phyloP scores from a whole-genome alignment of 352 stramenopile genomes.

The Phytopythium kandeliae region DNA sequence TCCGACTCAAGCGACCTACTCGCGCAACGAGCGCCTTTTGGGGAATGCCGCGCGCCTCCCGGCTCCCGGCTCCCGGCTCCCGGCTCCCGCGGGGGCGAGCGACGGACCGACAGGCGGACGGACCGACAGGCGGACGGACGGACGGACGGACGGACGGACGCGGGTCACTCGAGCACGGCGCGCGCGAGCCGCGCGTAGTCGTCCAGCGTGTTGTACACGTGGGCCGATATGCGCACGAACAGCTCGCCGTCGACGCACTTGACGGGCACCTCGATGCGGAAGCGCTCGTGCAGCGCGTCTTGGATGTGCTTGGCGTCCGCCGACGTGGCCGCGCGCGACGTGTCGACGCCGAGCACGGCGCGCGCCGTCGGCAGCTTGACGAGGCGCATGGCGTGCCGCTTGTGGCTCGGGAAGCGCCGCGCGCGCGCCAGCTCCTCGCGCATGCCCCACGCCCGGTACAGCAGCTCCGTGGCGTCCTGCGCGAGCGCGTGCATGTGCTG shows the following conservation, averaged over 20 bases:
- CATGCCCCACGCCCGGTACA: conserved; percentile 63
- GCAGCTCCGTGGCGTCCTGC: conserved; percentile 44
- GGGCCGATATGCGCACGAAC: conserved; percentile 88
- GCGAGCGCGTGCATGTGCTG: conserved; percentile 60
- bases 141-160: too few relatives aligned
- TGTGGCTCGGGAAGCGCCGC: conserved; percentile 38
- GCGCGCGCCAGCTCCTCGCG: conserved; percentile 26
- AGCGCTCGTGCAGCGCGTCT: conserved; percentile 75
- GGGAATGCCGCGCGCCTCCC: not conserved
- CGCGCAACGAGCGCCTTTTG: not conserved
- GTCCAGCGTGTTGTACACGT: conserved; percentile 88
- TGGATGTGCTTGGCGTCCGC: conserved; percentile 89
- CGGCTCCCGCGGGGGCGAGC: too few relatives aligned
- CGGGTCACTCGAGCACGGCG: conserved; percentile 10
- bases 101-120: too few relatives aligned
- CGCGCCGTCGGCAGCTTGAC: conserved; percentile 48
- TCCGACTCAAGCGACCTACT: not conserved
- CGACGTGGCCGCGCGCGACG: conserved; percentile 39
- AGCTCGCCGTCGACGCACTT: conserved; percentile 87
- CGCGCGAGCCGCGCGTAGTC: conserved; percentile 78
- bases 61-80: too few relatives aligned
- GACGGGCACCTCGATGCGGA: conserved; percentile 90
- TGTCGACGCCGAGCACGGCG: conserved; percentile 42
- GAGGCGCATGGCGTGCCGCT: conserved; percentile 69
- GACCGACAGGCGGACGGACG: too few relatives aligned